Conservation (phyloP, 352 stramenopile species). For the Pythium rishiriense region DNA sequence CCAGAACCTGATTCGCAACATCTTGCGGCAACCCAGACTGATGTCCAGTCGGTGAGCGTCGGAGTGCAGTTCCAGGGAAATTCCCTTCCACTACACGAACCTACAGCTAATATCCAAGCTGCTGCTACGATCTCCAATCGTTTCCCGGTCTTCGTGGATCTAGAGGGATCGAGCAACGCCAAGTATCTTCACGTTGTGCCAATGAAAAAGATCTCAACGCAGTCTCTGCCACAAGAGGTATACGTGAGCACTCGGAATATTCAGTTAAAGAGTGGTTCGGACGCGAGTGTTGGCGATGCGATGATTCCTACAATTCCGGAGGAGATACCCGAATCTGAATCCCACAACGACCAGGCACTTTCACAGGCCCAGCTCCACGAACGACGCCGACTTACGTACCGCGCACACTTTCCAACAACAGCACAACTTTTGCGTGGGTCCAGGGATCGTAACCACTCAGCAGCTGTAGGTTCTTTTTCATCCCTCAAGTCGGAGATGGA, state of each 20-base stretch:
- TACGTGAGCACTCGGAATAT: background rate
- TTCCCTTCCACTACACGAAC: background rate
- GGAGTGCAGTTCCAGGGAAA: background rate
- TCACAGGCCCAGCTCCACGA: background rate
- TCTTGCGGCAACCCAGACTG: background rate
- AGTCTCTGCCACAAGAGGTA: background rate
- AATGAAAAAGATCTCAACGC: background rate
- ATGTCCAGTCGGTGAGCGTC: background rate
- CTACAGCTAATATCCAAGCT: background rate
- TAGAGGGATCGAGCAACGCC: conserved; percentile 1
- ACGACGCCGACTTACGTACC: conserved; percentile 16
- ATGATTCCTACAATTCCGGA: too few species aligned
- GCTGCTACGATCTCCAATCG: conserved; percentile 1
- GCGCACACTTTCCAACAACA: conserved; percentile 12
- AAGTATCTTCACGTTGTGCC: conserved; percentile 15
- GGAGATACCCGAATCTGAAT: background rate
- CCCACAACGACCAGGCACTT: background rate
- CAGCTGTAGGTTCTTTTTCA: conserved; percentile 27
- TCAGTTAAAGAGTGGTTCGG: background rate
- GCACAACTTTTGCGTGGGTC: background rate
- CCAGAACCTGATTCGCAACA: background rate
- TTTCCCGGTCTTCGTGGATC: conserved; percentile 27
- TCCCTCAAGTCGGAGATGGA: conserved; percentile 49
- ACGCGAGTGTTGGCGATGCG: too few species aligned
- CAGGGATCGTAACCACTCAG: background rate